These are phyloP conservation scores for Ambrosia artemisiifolia DNA, from an alignment of 129 eudicot species.

Conservation along the genomic window DNA sequence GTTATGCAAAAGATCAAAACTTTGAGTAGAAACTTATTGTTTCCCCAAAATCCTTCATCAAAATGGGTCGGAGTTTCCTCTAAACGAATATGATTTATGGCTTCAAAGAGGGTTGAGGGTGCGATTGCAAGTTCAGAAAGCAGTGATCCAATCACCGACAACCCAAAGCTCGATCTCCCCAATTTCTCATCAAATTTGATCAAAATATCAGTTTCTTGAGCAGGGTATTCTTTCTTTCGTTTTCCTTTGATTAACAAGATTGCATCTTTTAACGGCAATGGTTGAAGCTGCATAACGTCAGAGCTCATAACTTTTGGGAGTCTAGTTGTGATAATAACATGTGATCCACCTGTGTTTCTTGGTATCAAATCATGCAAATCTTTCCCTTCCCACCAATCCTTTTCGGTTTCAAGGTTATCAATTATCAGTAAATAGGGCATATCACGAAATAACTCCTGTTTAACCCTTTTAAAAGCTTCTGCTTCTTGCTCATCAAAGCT, in stretches of 20 bases:
- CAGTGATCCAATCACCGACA: slow-evolving; percentile 57
- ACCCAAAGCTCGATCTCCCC: slow-evolving; percentile 69
- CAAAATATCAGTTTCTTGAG: slow-evolving; percentile 53
- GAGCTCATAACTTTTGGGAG: slow-evolving; percentile 66
- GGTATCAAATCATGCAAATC: slow-evolving; percentile 84
- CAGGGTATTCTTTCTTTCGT: slow-evolving; percentile 56
- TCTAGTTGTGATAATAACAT: slow-evolving; percentile 77
- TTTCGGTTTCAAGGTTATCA: slow-evolving; percentile 80
- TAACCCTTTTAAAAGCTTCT: slow-evolving; percentile 88
- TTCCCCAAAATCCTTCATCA: slow-evolving; percentile 58
- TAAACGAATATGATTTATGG: slow-evolving; percentile 44
- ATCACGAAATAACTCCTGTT: slow-evolving; percentile 74
- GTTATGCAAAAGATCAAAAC: slow-evolving; percentile 53
- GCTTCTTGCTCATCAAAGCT: slow-evolving; percentile 86
- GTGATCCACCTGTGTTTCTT: slow-evolving; percentile 77
- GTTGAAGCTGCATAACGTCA: slow-evolving; percentile 66
- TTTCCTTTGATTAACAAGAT: slow-evolving; percentile 64
- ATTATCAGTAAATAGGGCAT: slow-evolving; percentile 76
- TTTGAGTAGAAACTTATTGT: slow-evolving; percentile 55
- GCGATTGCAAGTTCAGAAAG: slow-evolving; percentile 67
- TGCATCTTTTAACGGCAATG: slow-evolving; percentile 68
- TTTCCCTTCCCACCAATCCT: slow-evolving; percentile 96
- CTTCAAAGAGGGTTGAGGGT: slow-evolving; percentile 76
- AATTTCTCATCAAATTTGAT: slow-evolving; percentile 64
- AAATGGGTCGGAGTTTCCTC: slow-evolving; percentile 43